Conservation (phyloP, 2,329 filamentous ascomycete genomes). For the Colletotrichum agaves region DNA sequence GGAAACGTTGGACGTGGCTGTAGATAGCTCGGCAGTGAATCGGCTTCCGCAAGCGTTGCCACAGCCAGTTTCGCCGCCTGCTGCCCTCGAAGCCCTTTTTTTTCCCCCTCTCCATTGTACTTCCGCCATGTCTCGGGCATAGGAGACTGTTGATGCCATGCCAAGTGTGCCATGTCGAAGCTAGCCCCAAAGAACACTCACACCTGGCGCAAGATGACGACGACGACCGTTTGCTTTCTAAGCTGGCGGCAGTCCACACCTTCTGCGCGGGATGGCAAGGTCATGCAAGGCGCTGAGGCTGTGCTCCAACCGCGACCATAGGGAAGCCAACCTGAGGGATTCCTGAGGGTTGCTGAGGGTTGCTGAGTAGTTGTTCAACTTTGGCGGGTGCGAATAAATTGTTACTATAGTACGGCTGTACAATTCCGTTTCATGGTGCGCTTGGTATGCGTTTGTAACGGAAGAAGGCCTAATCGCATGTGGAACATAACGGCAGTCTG, state of each 20-base stretch:
- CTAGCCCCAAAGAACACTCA: constrained; percentile 4
- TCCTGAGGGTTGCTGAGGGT: not conserved
- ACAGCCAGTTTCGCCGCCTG: too few relatives aligned
- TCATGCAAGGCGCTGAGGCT: constrained; percentile 15
- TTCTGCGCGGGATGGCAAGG: not conserved
- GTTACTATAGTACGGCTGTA: not conserved
- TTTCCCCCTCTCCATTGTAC: not conserved
- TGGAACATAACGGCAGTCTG: too few relatives aligned
- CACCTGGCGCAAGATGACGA: constrained; percentile 25
- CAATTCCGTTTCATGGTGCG: not conserved
- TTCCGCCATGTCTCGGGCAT: constrained; percentile 11
- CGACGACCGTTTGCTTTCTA: constrained; percentile 12
- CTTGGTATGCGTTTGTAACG: too few relatives aligned
- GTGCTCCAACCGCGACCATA: not conserved
- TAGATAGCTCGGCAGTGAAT: too few relatives aligned
- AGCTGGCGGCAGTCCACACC: not conserved
- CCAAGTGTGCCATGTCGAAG: constrained; percentile 18
- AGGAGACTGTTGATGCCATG: constrained; percentile 24
- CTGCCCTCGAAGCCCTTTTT: not conserved
- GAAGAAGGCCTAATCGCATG: too few relatives aligned
- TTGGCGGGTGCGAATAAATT: not conserved
- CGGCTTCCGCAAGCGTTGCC: too few relatives aligned
- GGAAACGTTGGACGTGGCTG: not conserved
- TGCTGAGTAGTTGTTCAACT: not conserved
- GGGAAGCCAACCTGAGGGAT: not conserved